These are phyloP conservation scores for Thelonectria blattea DNA, from an alignment of 2,329 filamentous ascomycete genomes.

Conservation along the genomic window DNA sequence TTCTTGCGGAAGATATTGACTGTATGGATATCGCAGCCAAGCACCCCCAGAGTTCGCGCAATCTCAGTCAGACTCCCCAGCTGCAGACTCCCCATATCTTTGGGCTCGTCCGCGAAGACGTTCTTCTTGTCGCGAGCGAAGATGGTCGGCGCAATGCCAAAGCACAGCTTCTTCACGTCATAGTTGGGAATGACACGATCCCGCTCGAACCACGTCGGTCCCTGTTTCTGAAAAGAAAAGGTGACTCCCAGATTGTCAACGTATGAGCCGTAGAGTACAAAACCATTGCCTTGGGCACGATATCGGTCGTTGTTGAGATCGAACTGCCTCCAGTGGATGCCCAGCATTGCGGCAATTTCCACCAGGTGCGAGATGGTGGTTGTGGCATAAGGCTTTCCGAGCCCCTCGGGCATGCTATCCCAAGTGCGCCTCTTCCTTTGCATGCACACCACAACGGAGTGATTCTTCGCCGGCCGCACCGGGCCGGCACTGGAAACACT, in stretches of 20 bases:
- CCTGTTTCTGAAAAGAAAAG: slow-evolving; percentile 47
- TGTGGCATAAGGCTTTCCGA: slow-evolving; percentile 42
- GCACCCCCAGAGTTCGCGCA: slow-evolving; percentile 44
- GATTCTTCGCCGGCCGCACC: neutral
- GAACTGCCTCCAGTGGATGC: slow-evolving; percentile 51
- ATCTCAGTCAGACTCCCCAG: slow-evolving; percentile 45
- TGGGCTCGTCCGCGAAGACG: slow-evolving; percentile 32
- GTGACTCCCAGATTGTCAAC: slow-evolving; percentile 47
- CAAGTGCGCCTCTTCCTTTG: slow-evolving; percentile 31
- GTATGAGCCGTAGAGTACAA: slow-evolving; percentile 41
- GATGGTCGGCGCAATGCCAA: slow-evolving; percentile 49
- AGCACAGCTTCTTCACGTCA: slow-evolving; percentile 47
- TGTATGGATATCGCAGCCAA: slow-evolving; percentile 48
- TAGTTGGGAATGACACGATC: slow-evolving; percentile 46
- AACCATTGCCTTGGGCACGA: slow-evolving; percentile 46
- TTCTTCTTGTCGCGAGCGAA: slow-evolving; percentile 36
- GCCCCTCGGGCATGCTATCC: slow-evolving; percentile 33
- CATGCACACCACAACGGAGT: slow-evolving; percentile 31
- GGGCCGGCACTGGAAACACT: neutral
- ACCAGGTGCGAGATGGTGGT: slow-evolving; percentile 46
- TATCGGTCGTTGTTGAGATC: slow-evolving; percentile 45
- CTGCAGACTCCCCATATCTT: slow-evolving; percentile 34
- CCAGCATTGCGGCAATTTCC: slow-evolving; percentile 45
- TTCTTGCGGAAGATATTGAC: slow-evolving; percentile 39
- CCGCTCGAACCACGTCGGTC: slow-evolving; percentile 43